Percentiles rank a stretch among this genome's conserved stretches.
Evolutionary conservation across 441 rosid species (phyloP).

Genomic region (Populus hybrid): DNA sequence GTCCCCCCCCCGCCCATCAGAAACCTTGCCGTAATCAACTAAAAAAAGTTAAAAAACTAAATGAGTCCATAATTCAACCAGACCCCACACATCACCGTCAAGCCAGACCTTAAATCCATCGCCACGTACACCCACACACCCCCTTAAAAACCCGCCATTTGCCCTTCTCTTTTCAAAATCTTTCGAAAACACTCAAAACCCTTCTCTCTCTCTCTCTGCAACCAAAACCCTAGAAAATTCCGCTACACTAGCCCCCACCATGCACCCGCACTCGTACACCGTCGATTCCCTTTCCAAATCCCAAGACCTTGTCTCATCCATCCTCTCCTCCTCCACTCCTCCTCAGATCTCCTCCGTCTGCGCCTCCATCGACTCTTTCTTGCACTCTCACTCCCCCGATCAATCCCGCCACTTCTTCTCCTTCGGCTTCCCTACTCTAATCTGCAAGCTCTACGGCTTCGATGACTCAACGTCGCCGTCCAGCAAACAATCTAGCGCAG

Average conservation of each 20-base stretch:
- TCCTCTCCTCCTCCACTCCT: constrained; percentile 58
- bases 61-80: not conserved
- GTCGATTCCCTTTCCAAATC: constrained; percentile 64
- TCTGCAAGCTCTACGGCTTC: constrained; percentile 74
- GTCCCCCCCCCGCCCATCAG: not conserved
- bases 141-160: constrained; percentile 64
- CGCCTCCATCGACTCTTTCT: constrained; percentile 54
- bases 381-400: constrained; percentile 59
- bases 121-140: constrained; percentile 34
- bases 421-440: constrained; percentile 58
- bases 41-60: not conserved
- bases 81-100: constrained; percentile 17
- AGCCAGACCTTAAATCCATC: constrained; percentile 12
- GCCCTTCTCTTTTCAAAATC: constrained; percentile 44
- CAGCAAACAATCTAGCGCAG: constrained; percentile 9
- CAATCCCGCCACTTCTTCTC: constrained; percentile 87
- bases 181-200: not conserved
- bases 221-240: not conserved
- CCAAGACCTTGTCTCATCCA: constrained; percentile 56
- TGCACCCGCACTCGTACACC: constrained; percentile 71
- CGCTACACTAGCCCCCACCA: not conserved
- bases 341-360: constrained; percentile 60
- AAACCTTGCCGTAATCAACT: not conserved
- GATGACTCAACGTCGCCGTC: constrained; percentile 38
- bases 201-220: constrained; percentile 9